Conservation (phyloP, 2,329 filamentous ascomycete species). For the Rasamsonia emersonii region DNA sequence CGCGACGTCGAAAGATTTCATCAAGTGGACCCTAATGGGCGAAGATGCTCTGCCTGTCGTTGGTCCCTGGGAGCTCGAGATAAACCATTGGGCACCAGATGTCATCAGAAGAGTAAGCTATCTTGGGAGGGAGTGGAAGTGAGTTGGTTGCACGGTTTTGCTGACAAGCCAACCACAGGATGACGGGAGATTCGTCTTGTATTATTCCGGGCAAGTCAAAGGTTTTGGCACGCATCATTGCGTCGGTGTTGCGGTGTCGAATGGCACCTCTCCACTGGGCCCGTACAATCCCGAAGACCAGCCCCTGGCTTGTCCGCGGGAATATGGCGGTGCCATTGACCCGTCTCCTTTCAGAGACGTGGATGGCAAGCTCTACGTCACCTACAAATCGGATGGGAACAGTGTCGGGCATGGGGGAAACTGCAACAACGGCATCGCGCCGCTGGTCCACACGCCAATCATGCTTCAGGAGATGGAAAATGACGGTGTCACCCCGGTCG, state of each 20-base stretch:
- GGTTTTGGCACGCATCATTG: conserved; percentile 41
- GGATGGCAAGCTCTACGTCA: conserved; percentile 47
- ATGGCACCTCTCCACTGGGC: conserved; percentile 15
- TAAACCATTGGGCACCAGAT: conserved; percentile 54
- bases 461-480: conserved; percentile 29
- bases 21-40: conserved; percentile 38
- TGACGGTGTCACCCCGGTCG: conserved; percentile 45
- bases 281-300: conserved; percentile 41
- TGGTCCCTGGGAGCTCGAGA: conserved; percentile 44
- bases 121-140: no score
- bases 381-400: conserved; percentile 60
- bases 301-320: conserved; percentile 45
- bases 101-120: conserved; percentile 38
- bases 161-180: conserved; percentile 12
- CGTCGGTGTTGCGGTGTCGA: conserved; percentile 46
- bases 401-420: conserved; percentile 37
- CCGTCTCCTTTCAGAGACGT: conserved; percentile 50
- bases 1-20: conserved; percentile 41
- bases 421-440: conserved; percentile 34
- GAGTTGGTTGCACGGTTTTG: background rate
- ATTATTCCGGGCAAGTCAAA: conserved; percentile 45
- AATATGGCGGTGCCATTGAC: conserved; percentile 54
- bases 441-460: conserved; percentile 23
- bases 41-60: conserved; percentile 45
- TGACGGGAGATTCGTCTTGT: conserved; percentile 47